phyloP scores from a whole-genome alignment of 176 grass and related monocot genomes.

The Carex littledalei region DNA sequence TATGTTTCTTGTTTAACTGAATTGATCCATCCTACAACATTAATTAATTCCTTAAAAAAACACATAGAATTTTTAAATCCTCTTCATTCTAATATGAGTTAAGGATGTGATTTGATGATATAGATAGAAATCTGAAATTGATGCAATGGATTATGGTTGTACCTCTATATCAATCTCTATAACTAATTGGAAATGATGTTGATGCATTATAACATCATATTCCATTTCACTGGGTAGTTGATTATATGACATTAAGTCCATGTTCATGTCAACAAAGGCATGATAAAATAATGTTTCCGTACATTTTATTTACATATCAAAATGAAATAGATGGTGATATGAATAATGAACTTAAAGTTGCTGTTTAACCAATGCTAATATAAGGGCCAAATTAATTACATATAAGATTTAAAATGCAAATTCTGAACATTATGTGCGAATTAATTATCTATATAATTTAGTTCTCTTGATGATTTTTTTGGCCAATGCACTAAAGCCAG shows the following conservation, averaged over 20 bases:
- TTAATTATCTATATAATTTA: neutral
- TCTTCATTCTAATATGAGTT: neutral
- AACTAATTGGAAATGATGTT: neutral
- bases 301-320: neutral
- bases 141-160: neutral
- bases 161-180: too few relatives aligned
- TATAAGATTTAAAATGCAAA: neutral
- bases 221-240: neutral
- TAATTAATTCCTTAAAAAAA: neutral
- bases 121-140: neutral
- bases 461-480: neutral
- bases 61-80: neutral
- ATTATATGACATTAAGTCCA: neutral
- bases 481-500: neutral
- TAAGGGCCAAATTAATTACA: neutral
- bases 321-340: neutral
- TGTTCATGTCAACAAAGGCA: neutral
- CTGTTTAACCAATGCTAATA: neutral
- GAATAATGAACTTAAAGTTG: neutral
- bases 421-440: neutral
- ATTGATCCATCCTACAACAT: neutral
- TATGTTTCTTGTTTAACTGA: neutral
- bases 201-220: neutral
- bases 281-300: neutral
- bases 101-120: neutral